Base-by-base conservation (phyloP, 805 yeast species). In the Brettanomyces bruxellensis region DNA sequence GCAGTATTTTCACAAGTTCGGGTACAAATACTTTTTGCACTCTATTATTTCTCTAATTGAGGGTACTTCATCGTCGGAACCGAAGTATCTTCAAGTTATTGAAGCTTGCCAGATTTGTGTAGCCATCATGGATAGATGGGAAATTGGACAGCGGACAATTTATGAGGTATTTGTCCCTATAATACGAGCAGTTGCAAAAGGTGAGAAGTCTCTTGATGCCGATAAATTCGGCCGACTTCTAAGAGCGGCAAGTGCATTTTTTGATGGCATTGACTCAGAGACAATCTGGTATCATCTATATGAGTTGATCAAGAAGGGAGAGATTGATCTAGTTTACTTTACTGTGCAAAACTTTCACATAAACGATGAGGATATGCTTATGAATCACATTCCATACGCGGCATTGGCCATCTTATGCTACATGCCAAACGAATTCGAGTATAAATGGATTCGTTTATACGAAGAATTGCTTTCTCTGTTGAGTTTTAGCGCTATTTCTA, bases 101-200 rank as follows among this genome's bases (percentile, higher is more conserved):
- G 74, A 70, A 23, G 80, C 85, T 0, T 79, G 79, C 55, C 77
- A 73, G 43, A 81, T 91, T 5, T 73, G 87, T 2, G 66, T 82
- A 4, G 78, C 93, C 1, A 71, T 90, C 3, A 77, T 90, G 81
- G 98, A 93, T 58, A 78, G 88, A 50, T 93, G 98, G 98, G 99
- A 93, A 62, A 81, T 93, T 38, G 95, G 96, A 11, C 78, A 81
- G 9, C 61, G 75, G 12, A 68, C 91, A 1, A 79, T 89, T 1
- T 95, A 96, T 0, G 64, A 68, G 25, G 61, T 90, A 6, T 76
- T 93, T 40, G 64, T 78, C 1, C 91, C 95, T 0, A 68, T 86
- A 3, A 62, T 93, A 43, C 53, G 64, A 45, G 68, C 78, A 4
- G 72, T 82, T 3, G 69, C 68, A 40, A 18, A 37, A 4, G 46